These are phyloP conservation scores for Dalbergia cultrata DNA, from an alignment of 306 rosid species.

Conservation along the genomic window DNA sequence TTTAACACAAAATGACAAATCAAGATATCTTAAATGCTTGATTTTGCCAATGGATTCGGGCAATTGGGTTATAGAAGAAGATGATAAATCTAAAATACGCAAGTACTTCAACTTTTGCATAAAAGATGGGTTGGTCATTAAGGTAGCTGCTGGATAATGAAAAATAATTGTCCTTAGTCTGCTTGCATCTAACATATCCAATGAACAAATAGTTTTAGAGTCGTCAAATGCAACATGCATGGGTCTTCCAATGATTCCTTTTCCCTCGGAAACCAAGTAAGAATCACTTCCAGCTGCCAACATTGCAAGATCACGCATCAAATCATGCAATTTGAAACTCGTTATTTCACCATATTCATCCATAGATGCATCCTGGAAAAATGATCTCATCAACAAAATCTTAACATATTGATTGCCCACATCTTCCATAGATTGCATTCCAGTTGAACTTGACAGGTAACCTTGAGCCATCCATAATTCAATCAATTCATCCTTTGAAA, in stretches of 20 bases:
- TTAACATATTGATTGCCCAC: too few relatives aligned
- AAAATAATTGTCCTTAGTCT: neutral
- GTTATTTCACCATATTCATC: neutral
- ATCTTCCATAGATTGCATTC: too few relatives aligned
- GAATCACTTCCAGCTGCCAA: constrained; percentile 7
- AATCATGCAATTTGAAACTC: neutral
- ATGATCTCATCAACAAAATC: constrained; percentile 6
- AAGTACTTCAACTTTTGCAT: too few relatives aligned
- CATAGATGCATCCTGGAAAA: constrained; percentile 6
- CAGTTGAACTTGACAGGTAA: too few relatives aligned
- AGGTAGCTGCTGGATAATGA: too few relatives aligned
- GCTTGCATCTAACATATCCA: neutral
- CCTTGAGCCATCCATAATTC: neutral
- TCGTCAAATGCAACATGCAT: neutral
- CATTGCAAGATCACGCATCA: constrained; percentile 34
- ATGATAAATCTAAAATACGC: too few relatives aligned
- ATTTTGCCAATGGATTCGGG: too few relatives aligned
- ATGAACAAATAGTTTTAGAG: neutral
- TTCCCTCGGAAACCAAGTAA: neutral
- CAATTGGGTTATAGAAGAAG: too few relatives aligned
- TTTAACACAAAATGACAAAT: too few relatives aligned
- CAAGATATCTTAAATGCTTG: too few relatives aligned
- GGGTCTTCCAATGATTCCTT: neutral
- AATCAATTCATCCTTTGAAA: neutral
- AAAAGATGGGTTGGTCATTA: too few relatives aligned